phyloP scores from a whole-genome alignment of 257 asterid species.

The Solanum ossicruentum region DNA sequence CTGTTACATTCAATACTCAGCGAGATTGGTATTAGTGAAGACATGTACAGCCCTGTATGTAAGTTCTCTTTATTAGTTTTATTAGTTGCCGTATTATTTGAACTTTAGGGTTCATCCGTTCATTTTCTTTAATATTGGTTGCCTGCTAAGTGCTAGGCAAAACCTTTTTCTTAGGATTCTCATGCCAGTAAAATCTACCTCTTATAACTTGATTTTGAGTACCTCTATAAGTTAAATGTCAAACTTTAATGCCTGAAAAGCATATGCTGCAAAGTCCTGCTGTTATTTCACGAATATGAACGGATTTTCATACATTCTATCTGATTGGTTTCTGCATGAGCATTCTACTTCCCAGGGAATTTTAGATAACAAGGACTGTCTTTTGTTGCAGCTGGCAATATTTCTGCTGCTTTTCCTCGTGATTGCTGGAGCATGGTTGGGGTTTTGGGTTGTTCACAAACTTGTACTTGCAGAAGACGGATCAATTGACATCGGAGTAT shows the following conservation, averaged over 20 bases:
- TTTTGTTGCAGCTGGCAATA: conserved; percentile 48
- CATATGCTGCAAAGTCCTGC: neutral
- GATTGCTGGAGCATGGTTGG: conserved; percentile 86
- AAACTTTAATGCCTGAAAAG: neutral
- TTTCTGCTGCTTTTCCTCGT: conserved; percentile 53
- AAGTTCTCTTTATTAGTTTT: conserved; percentile 37
- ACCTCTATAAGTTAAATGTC: neutral
- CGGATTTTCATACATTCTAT: neutral
- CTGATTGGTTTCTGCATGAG: conserved; percentile 1
- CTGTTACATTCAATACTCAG: conserved; percentile 32
- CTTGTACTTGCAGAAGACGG: conserved; percentile 76
- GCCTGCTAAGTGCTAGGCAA: neutral
- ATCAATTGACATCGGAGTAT: conserved; percentile 51
- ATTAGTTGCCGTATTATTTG: neutral
- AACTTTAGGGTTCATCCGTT: neutral
- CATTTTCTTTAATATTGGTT: neutral
- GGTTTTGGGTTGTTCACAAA: conserved; percentile 87
- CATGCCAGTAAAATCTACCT: neutral
- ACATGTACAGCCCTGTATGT: conserved; percentile 87
- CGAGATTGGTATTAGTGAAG: conserved; percentile 76
- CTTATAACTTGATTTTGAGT: neutral
- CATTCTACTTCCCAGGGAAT: neutral
- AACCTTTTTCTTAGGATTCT: neutral
- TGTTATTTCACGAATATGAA: neutral
- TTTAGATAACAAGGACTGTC: conserved; percentile 6